Conservation (phyloP, 2,329 filamentous ascomycete species). For the Hypoxylon sp. region DNA sequence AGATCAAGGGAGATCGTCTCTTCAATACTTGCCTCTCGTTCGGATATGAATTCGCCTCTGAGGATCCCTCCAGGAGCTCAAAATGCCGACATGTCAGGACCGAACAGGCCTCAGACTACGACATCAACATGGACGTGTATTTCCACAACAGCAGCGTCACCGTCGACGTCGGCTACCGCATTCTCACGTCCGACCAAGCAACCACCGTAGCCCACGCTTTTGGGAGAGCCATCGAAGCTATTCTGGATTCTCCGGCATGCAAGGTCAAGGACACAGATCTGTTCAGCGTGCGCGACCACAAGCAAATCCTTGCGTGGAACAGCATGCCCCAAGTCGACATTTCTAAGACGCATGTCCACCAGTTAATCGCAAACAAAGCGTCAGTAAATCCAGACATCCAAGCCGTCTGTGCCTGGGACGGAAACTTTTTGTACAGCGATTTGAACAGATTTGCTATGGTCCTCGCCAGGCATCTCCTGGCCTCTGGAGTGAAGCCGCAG, state of each 20-base stretch:
- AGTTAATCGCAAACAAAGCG: slow-evolving; percentile 54
- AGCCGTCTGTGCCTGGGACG: slow-evolving; percentile 46
- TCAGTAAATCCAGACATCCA: slow-evolving; percentile 49
- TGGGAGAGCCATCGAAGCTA: slow-evolving; percentile 57
- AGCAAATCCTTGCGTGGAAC: slow-evolving; percentile 62
- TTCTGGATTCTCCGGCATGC: slow-evolving; percentile 53
- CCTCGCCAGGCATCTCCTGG: slow-evolving; percentile 42
- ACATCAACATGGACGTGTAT: slow-evolving; percentile 55
- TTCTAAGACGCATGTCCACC: slow-evolving; percentile 54
- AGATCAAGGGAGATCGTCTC: slow-evolving; percentile 51
- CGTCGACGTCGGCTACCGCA: slow-evolving; percentile 54
- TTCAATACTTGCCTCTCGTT: slow-evolving; percentile 63
- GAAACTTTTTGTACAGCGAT: slow-evolving; percentile 43
- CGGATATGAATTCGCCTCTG: slow-evolving; percentile 48
- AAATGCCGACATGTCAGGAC: slow-evolving; percentile 50
- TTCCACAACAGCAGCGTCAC: slow-evolving; percentile 53
- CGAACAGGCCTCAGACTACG: slow-evolving; percentile 56
- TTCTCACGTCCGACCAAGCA: slow-evolving; percentile 54
- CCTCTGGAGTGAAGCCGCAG: slow-evolving; percentile 41
- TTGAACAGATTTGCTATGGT: slow-evolving; percentile 42
- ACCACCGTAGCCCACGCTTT: slow-evolving; percentile 61
- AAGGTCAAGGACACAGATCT: slow-evolving; percentile 58
- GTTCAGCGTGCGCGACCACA: slow-evolving; percentile 63
- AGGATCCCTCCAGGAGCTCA: slow-evolving; percentile 40
- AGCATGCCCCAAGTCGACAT: slow-evolving; percentile 53